These are phyloP conservation scores for Ogataea chonburiensis DNA, from an alignment of 805 yeast genomes.

Conservation along the genomic window DNA sequence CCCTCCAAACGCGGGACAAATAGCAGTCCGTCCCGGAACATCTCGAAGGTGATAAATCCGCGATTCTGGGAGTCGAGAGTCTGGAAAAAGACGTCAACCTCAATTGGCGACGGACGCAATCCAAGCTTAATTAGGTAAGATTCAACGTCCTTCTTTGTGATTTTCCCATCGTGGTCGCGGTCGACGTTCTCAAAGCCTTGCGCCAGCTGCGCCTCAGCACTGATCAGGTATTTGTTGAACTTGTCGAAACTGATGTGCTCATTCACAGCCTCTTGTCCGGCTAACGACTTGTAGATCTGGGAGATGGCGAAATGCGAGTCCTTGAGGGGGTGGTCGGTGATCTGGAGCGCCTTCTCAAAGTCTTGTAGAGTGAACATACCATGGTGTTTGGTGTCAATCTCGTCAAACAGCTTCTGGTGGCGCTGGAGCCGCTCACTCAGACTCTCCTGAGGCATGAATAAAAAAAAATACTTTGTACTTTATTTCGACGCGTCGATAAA, in stretches of 20 bases:
- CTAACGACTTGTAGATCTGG: conserved; percentile 58
- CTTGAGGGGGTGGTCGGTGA: conserved; percentile 62
- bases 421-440: conserved; percentile 95
- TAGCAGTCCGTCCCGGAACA: conserved; percentile 79
- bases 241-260: conserved; percentile 55
- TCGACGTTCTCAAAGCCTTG: conserved; percentile 70
- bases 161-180: conserved; percentile 67
- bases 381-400: conserved; percentile 57
- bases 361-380: conserved; percentile 51
- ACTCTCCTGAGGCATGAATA: conserved; percentile 56
- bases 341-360: conserved; percentile 45
- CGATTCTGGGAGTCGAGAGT: conserved; percentile 53
- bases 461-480: conserved; percentile 1
- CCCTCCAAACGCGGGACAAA: conserved; percentile 81
- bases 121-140: conserved; percentile 60
- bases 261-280: conserved; percentile 32
- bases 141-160: conserved; percentile 64
- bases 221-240: conserved; percentile 60
- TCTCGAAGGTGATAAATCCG: conserved; percentile 76
- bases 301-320: conserved; percentile 57
- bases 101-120: conserved; percentile 49
- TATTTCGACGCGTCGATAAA: conserved; percentile 10
- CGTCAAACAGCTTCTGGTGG: conserved; percentile 98
- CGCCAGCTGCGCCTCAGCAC: conserved; percentile 70
- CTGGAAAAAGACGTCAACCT: conserved; percentile 55